Base-by-base conservation (phyloP, 2,329 filamentous ascomycete genomes). In the Fusarium sp. region DNA sequence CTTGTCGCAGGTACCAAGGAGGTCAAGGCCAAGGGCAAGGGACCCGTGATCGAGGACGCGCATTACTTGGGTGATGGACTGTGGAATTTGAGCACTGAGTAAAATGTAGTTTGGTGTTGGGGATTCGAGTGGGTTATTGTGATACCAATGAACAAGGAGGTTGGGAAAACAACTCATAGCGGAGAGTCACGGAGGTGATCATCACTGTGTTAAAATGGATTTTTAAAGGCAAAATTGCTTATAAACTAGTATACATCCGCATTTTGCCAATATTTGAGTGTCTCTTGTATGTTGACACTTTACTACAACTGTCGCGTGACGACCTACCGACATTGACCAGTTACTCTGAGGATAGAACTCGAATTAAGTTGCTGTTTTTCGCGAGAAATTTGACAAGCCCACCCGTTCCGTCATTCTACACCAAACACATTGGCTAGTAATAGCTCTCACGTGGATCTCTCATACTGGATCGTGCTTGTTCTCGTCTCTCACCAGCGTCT, bases 51-150 rank as follows among this genome's bases (percentile, higher is more conserved):
- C 72, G 95, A 98, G 83, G 92, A 94, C 65, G 93, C 93, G 31
- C 96, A 99, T 86, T 98, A 91, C 83, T 79, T 98, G 55, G 96
- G 96, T 0, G 96, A 99, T 84, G 96, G 95, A 20, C 82, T 99
- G 73, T 99, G 96, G 96, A 92, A 86, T 74, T 78, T 97, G 66
- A 77, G 72, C 24, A 79, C 84, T 21, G 84, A 88, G n/a, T 88
- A 78, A 68, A 39, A 33, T 8, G 50, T 8, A 13, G 11, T 12
- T 13, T 28, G n/a, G 24, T 41, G 48, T 39, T 41, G 24, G 42
- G 41, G 37, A 37, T 33, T 43, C 41, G 46, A 55, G 42, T 41
- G 48, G 48, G 43, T 50, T 53, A 49, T 61, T 65, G 66, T 70
- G 69, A 71, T 72, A 72, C 69, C 69, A 71, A 65, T 59, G 57